Base-by-base conservation (phyloP, 768 basidiomycete genomes). In the Podaxis sp. region DNA sequence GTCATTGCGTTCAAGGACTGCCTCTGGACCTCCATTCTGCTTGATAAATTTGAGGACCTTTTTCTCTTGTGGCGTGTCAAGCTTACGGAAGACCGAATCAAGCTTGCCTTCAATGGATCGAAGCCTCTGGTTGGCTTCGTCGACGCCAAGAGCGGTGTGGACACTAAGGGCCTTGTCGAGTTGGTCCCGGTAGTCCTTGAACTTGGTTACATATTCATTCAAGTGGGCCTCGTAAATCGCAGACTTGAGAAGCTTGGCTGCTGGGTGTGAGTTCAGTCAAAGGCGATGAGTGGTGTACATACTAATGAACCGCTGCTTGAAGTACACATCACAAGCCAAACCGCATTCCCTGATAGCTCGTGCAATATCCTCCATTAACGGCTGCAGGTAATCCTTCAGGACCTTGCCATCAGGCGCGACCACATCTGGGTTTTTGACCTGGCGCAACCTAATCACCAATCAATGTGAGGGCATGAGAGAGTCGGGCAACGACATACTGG, bases 301-400 rank as follows among this genome's bases (percentile, higher is more conserved):
- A 76, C 79, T 74, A 3, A 82, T 64, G 54, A 81, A 72, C 13
- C 74, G 69, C 51, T 80, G 79, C 64, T 81, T 82, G 28, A 77
- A 61, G 61, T 83, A 84, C 2, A 72, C 70, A 58, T 85, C 82
- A 64, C 81, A 81, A 12, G 72, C 74, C 26, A 78, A 79, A 2
- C 77, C 79, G 62, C 80, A 80, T 8, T 71, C 68, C 62, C 75
- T 77, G 46, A 83, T 78, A 56, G 82, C 77, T 10, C 73, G 56
- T 3, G 75, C 80, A 5, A 80, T 77, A 0, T 59, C 46, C 30
- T 70, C 59, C 57, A 71, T 66, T 7, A 75, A 64, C 0, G 63
- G 70, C 66, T 66, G 67, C 26, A 80, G 70, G 4, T 80, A 64
- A 44, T 67, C 66, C 58, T 74, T 65, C 30, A 77, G 53, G 3